Base-by-base conservation (phyloP, 1,284 basidiomycete genomes). In the Puccinia horiana region DNA sequence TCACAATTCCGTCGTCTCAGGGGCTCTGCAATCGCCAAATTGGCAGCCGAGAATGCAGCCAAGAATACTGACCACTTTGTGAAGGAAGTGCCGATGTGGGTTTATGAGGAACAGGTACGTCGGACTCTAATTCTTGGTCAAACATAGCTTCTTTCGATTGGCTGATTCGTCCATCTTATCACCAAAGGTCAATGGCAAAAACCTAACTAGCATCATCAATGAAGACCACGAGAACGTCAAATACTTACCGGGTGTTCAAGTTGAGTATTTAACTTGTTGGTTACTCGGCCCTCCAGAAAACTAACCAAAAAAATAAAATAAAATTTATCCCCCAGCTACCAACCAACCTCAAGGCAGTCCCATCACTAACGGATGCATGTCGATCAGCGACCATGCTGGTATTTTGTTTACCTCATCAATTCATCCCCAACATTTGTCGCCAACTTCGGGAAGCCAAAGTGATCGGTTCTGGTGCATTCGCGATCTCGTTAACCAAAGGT, bases 11-110 rank as follows among this genome's bases (percentile, higher is more conserved):
- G 78, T 44, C 37, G 14, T 26, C 88, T 88, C 83, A 89, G 89
- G 90, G 90, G 90, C 0, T 89, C 89, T 8, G 90, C 90, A 1
- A 89, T 90, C 69, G 90, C 90, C 32, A 88, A 89, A 83, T 90
- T 91, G 78, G 89, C 90, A 12, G 87, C 86, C 84, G 40, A 82
- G 74, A 76, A 61, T 49, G 32, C 54, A 23, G 49, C 77, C 16
- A 32, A 56, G 26, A 35, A 70, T n/a, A 44, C 32, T 35, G 75
- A 82, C 37, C 44, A 29, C 54, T 90, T 89, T 85, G 88, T 89
- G 77, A 82, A 85, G 44, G 87, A 89, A 83, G 89, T 90, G 44
- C 86, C 87, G 82, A 89, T 90, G 88, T 90, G 89, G 89, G 88
- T 89, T 44, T 87, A 87, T 78, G 88, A 90, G 86, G 89, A 90